These are phyloP conservation scores for Pleurotus cornucopiae DNA, from an alignment of 768 basidiomycete genomes.

Conservation along the genomic window DNA sequence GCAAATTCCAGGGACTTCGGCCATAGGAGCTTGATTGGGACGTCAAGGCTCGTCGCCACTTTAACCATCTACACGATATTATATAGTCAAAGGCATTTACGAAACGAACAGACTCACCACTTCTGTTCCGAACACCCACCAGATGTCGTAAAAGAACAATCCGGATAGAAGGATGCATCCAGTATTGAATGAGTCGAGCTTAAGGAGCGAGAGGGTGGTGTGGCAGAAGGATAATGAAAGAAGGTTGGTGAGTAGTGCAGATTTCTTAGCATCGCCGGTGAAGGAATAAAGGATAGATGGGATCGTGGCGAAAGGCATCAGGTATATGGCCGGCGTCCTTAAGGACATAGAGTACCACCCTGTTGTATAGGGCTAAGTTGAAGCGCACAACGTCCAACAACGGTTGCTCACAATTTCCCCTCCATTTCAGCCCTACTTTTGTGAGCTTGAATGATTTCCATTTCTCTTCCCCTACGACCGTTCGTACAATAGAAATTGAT, in stretches of 20 bases:
- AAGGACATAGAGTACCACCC: conserved; percentile 33
- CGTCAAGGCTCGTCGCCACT: conserved; percentile 86
- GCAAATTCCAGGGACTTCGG: conserved; percentile 60
- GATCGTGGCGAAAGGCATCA: conserved; percentile 56
- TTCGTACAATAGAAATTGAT: conserved; percentile 45
- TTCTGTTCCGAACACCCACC: conserved; percentile 89
- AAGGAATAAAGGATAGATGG: conserved; percentile 66
- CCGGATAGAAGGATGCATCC: conserved; percentile 79
- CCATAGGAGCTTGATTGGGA: conserved; percentile 92
- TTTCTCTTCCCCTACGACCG: conserved; percentile 39
- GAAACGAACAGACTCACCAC: conserved; percentile 51
- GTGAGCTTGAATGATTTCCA: conserved; percentile 58
- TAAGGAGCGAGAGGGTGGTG: conserved; percentile 74
- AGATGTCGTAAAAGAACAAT: conserved; percentile 90
- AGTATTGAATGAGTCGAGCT: conserved; percentile 86
- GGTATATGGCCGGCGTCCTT: conserved; percentile 51
- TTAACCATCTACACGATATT: conserved; percentile 70
- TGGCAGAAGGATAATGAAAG: conserved; percentile 75
- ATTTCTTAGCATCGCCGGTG: conserved; percentile 39
- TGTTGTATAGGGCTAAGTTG: conserved; percentile 20
- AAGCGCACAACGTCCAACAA: conserved; percentile 12
- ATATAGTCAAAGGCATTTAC: neutral
- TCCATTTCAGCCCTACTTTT: conserved; percentile 40
- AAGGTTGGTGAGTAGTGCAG: conserved; percentile 75
- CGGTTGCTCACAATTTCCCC: conserved; percentile 35